Base-by-base conservation (phyloP, 805 yeast species). In the Sugiyamaella marilandica region DNA sequence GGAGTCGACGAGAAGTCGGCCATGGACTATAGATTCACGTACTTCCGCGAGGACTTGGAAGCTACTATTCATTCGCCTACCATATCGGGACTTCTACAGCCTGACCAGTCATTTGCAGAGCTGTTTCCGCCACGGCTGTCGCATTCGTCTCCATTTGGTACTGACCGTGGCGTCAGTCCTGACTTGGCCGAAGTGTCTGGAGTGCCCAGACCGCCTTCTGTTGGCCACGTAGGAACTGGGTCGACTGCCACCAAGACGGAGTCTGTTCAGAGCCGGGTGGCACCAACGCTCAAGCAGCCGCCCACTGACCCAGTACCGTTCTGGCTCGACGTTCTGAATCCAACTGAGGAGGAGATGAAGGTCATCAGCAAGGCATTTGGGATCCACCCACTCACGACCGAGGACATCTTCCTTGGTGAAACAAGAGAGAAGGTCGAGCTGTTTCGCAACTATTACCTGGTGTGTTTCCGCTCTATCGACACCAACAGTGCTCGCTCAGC, bases 321-420 rank as follows among this genome's bases (percentile, higher is more conserved):
- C 75, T 92, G 99, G 99, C 75, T 92, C 10, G 98, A 92, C 68
- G 86, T 92, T 10, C 72, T 87, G 53, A 85, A 88, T 63, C 99
- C 99, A 10, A 87, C 96, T 0, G 98, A 94, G 64, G 97, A 90
- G 60, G 99, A 92, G 68, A 88, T 94, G 95, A 90, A 92, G 63
- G 94, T 85, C 0, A 62, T 92, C 11, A 81, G 95, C 26, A 89
- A 89, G 62, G 83, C 97, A 0, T 92, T 92, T 71, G 96, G 95
- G 0, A 88, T 92, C 52, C 99, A 92, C 69, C 99, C 99, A 0
- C 77, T 92, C 61, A 92, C 99, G 0, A 87, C 97, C 0, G 99
- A 92, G 66, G 99, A 92, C 70, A 91, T 92, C 46, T 85, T 87
- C 55, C 70, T 91, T 31, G 96, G 96, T 1, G 99, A 92, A 65